Evolutionary conservation across 1,284 basidiomycete genomes (phyloP).

Genomic region (Phellopilus nigrolimitatus): DNA sequence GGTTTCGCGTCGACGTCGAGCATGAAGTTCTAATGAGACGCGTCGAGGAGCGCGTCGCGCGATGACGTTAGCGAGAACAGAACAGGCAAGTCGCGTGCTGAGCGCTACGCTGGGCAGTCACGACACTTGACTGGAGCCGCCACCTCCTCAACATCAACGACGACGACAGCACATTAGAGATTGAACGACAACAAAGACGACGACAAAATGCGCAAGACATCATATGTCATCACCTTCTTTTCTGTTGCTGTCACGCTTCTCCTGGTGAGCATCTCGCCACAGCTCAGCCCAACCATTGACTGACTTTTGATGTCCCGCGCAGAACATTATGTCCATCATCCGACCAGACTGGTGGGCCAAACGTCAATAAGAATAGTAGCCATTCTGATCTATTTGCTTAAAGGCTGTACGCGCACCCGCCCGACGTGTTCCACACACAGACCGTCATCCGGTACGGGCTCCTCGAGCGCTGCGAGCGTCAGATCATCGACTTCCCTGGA

Average conservation of each 20-base stretch:
- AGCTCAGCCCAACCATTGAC: constrained; percentile 4
- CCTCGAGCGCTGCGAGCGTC: constrained; percentile 50
- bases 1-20: background rate
- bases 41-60: background rate
- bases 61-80: background rate
- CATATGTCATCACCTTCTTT: constrained; percentile 56
- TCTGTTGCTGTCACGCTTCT: constrained; percentile 45
- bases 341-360: constrained; percentile 59
- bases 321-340: constrained; percentile 57
- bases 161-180: background rate
- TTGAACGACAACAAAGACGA: background rate
- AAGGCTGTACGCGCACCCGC: constrained; percentile 56
- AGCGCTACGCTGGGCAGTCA: background rate
- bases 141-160: background rate
- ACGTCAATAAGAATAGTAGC: constrained; percentile 22
- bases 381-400: constrained; percentile 21
- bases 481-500: constrained; percentile 44
- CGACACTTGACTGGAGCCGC: background rate
- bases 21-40: background rate
- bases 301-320: constrained; percentile 1
- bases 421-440: constrained; percentile 43
- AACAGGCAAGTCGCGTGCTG: no score
- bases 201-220: constrained; percentile 55
- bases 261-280: constrained; percentile 39
- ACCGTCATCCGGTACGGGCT: constrained; percentile 57